Evolutionary conservation across 805 yeast species (phyloP), one percentile per base, ranked within the genome.

Genomic region (Ascoidea tarda): DNA sequence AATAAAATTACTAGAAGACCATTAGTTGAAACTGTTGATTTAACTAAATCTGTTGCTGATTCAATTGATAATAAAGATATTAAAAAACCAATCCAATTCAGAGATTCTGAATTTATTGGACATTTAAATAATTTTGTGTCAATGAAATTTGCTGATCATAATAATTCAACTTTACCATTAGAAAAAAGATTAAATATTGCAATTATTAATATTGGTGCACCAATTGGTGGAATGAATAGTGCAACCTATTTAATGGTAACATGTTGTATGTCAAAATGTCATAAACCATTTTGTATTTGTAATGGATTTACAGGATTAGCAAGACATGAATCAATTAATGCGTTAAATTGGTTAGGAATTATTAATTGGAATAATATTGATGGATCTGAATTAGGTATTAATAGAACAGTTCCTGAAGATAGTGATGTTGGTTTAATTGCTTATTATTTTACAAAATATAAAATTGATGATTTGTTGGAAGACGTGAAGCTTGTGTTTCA

Each of bases 351-450:
- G 97, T 69, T 82, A 55, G 90, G 86, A 61, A 86, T 89, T 54
- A 95, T 86, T 66, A 83, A 81, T 55, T 90, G 96, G 96, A 82
- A 81, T 65, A 80, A 84, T 55, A 62, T 78, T 55, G 99, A 99
- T 62, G 99, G 99, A 33, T 87, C 96, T 33, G 97, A 90, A 65
- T 84, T 93, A 57, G 99, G 99, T 61, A 93, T 99, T 42, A 93
- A 93, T 74, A 78, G 99, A 63, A 73, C 82, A 47, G 74, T 88
- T 38, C 99, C 99, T 21, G 72, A 75, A 38, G 82, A 79, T 52
- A 67, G 73, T 33, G 97, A 91, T 66, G 68, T 87, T 60, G 99
- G 99, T 51, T 78, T 88, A 65, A 82, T 90, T 60, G 96, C 99
- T 2, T 91, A 81, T 70, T 87, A 90, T 67, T 83, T 93, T 75